Conservation (phyloP, 352 stramenopile species). For the Globisporangium mamillatum region DNA sequence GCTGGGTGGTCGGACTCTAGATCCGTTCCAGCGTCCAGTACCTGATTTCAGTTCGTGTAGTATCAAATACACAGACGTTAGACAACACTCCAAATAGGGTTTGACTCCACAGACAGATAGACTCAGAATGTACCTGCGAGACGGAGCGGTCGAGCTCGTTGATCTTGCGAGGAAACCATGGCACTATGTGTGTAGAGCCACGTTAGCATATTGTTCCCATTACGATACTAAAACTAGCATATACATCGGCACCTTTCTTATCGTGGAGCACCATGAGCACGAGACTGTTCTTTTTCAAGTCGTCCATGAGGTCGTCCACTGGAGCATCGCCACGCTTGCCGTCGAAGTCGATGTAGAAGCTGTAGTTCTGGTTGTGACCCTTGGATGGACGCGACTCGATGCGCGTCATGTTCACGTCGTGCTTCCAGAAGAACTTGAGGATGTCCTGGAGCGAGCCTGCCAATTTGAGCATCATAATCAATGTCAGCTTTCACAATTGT, state of each 20-base stretch:
- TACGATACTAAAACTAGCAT: background rate
- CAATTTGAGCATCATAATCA: background rate
- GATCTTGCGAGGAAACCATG: constrained; percentile 86
- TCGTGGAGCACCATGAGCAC: constrained; percentile 92
- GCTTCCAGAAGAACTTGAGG: constrained; percentile 96
- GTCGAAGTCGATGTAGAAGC: constrained; percentile 94
- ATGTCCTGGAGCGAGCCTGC: constrained; percentile 92
- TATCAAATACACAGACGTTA: too few species aligned
- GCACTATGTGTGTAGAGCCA: constrained; percentile 31
- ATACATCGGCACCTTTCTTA: constrained; percentile 72
- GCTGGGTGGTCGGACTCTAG: constrained; percentile 94
- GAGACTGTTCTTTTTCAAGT: constrained; percentile 84
- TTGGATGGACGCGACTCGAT: constrained; percentile 94
- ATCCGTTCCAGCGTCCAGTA: constrained; percentile 92
- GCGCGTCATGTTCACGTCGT: constrained; percentile 96
- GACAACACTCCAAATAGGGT: too few species aligned
- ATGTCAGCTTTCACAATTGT: background rate
- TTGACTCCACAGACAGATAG: background rate
- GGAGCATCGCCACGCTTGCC: constrained; percentile 72
- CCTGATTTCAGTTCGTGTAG: background rate
- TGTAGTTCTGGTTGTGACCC: constrained; percentile 78
- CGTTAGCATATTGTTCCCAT: background rate
- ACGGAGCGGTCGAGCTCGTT: constrained; percentile 76
- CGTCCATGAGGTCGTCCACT: constrained; percentile 85
- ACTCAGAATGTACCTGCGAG: constrained; percentile 40